Evolutionary conservation across 352 stramenopile genomes (phyloP), one percentile per base, ranked within the genome.

Genomic region (Phytopythium oedochilum): DNA sequence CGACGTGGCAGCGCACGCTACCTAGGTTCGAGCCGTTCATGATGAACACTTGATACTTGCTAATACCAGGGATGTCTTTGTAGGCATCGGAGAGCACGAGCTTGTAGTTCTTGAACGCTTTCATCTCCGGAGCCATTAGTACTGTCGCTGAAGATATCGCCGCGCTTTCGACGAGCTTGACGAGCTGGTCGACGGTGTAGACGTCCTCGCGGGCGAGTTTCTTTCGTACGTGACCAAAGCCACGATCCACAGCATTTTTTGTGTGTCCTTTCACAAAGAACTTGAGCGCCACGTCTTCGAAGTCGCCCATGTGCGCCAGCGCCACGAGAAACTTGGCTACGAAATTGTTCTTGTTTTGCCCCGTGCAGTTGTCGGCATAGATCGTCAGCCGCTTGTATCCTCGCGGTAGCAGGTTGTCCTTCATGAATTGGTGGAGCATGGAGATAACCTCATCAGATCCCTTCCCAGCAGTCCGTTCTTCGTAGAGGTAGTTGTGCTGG

Each of bases 391-490:
- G 10, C 28, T 3, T 53, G 20, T 53, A 32, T 23, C 26, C 42
- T 0, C 14, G 18, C 9, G 7, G 15, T 0, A 46, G 1, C 5
- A 59, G 2, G 1, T 49, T 43, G 10, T 20, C 15, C 15, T 26
- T 14, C n/a, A 58, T 36, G 44, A 63, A 60, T 25, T 64, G 39
- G 0, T 29, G 14, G 5, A 58, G 25, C 50, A 63, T 58, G 0
- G 46, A 61, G n/a, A 60, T 62, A 20, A 69, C 55, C 22, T 64
- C 52, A 25, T 69, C 53, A n/a, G 36, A 60, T 0, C 57, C 48
- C 15, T 64, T 69, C 11, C 61, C 61, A 23, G 45, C 62, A 0
- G 29, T 53, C 11, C 5, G 35, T 31, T 68, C 61, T 3, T 56
- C 25, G 36, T 64, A 65, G 15, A 69, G 1, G 15, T 61, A 64